phyloP scores from a whole-genome alignment of 805 yeast genomes.

The Myxozyma neotropica region DNA sequence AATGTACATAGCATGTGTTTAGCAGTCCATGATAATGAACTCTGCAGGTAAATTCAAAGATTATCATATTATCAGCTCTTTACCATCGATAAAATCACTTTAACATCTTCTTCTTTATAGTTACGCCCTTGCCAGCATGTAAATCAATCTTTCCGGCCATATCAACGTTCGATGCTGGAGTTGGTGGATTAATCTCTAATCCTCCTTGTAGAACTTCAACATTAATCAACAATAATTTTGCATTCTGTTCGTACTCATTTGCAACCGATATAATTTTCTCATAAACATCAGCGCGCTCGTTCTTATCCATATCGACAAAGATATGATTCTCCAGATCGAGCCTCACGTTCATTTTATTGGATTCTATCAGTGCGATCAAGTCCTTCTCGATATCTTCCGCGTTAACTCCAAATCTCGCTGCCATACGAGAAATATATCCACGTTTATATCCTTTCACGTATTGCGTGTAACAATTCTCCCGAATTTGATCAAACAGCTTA shows the following conservation, averaged over 20 bases:
- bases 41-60: too few relatives aligned
- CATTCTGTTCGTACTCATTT: slow-evolving; percentile 24
- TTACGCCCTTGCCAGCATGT: background rate
- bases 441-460: slow-evolving; percentile 29
- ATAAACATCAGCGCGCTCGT: slow-evolving; percentile 29
- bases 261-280: slow-evolving; percentile 16
- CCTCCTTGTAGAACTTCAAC: slow-evolving; percentile 26
- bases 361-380: slow-evolving; percentile 13
- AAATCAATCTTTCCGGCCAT: background rate
- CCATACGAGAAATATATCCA: slow-evolving; percentile 25
- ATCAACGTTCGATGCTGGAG: background rate
- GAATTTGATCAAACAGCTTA: slow-evolving; percentile 15
- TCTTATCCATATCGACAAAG: slow-evolving; percentile 19
- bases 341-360: slow-evolving; percentile 16
- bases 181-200: slow-evolving; percentile 14
- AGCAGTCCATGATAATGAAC: too few relatives aligned
- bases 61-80: too few relatives aligned
- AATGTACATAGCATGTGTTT: background rate
- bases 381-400: slow-evolving; percentile 16
- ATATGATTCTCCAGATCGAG: slow-evolving; percentile 26
- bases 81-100: too few relatives aligned
- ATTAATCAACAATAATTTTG: slow-evolving; percentile 19
- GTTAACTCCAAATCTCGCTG: slow-evolving; percentile 26
- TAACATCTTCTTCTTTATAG: background rate
- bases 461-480: slow-evolving; percentile 32